These are phyloP conservation scores for Kodamaea jinghongensis DNA, from an alignment of 805 yeast genomes.

Conservation along the genomic window DNA sequence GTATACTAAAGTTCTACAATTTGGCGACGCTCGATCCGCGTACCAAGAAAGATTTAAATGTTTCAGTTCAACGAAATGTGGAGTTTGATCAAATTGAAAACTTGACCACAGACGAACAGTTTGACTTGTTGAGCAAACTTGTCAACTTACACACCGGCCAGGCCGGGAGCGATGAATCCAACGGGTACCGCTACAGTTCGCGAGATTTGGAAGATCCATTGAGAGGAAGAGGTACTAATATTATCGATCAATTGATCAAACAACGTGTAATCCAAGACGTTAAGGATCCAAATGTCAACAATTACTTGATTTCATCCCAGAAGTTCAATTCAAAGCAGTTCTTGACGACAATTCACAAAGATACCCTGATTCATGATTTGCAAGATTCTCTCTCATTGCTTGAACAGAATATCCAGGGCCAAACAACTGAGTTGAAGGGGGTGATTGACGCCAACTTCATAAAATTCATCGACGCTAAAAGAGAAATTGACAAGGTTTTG, in stretches of 20 bases:
- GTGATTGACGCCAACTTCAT: slow-evolving; percentile 37
- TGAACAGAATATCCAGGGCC: slow-evolving; percentile 33
- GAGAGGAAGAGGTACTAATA: slow-evolving; percentile 27
- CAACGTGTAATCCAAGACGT: slow-evolving; percentile 23
- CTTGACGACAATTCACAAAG: slow-evolving; percentile 35
- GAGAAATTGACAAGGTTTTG: slow-evolving; percentile 38
- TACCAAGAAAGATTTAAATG: slow-evolving; percentile 17
- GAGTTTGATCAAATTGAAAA: slow-evolving; percentile 18
- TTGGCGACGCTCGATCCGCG: slow-evolving; percentile 23
- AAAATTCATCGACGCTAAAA: slow-evolving; percentile 36
- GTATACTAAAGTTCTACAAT: slow-evolving; percentile 30
- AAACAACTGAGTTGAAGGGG: slow-evolving; percentile 33
- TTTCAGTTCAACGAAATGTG: slow-evolving; percentile 12
- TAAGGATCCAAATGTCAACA: slow-evolving; percentile 29
- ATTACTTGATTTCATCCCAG: slow-evolving; percentile 36
- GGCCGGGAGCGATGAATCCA: slow-evolving; percentile 8
- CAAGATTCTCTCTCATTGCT: slow-evolving; percentile 26
- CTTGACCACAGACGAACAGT: slow-evolving; percentile 29
- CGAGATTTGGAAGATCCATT: slow-evolving; percentile 35
- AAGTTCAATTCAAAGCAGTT: slow-evolving; percentile 35
- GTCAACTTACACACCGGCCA: slow-evolving; percentile 15
- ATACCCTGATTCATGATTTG: slow-evolving; percentile 37
- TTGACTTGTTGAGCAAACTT: slow-evolving; percentile 26
- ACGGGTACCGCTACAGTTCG: slow-evolving; percentile 11
- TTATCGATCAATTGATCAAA: slow-evolving; percentile 24